Evolutionary conservation across 2,329 filamentous ascomycete species (phyloP).

Genomic region (Paecilomyces niveus): DNA sequence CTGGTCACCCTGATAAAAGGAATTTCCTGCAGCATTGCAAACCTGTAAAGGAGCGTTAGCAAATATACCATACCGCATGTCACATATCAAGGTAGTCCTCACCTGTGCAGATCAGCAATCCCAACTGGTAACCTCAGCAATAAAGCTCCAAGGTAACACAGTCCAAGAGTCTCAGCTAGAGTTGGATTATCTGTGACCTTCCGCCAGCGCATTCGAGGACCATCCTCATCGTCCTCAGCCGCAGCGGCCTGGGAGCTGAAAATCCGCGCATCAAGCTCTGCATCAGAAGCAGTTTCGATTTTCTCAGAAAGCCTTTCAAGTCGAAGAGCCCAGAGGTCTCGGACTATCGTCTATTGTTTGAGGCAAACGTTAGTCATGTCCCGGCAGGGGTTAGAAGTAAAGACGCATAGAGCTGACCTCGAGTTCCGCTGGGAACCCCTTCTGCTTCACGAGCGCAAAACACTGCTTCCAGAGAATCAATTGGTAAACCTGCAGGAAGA

Average conservation of each 20-base stretch:
- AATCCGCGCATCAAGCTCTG: slow-evolving; percentile 36
- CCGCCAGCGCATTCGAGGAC: slow-evolving; percentile 25
- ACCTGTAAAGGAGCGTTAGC: slow-evolving; percentile 10
- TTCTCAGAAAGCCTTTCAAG: slow-evolving; percentile 50
- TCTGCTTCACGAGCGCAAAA: slow-evolving; percentile 61
- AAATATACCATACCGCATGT: not conserved
- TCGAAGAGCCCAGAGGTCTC: slow-evolving; percentile 78
- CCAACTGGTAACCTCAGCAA: slow-evolving; percentile 71
- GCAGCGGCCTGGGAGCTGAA: slow-evolving; percentile 54
- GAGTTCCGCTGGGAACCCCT: slow-evolving; percentile 63
- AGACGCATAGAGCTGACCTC: slow-evolving; percentile 45
- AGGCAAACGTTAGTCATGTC: slow-evolving; percentile 7
- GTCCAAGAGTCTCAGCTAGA: slow-evolving; percentile 64
- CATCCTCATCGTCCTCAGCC: slow-evolving; percentile 36
- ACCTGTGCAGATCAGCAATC: slow-evolving; percentile 60
- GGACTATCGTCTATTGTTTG: slow-evolving; percentile 50
- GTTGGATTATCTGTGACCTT: slow-evolving; percentile 48
- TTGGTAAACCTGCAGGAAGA: slow-evolving; percentile 81
- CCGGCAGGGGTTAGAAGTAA: not conserved
- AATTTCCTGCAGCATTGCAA: slow-evolving; percentile 61
- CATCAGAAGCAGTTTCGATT: slow-evolving; percentile 30
- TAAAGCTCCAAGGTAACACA: slow-evolving; percentile 74
- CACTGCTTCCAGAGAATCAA: slow-evolving; percentile 77
- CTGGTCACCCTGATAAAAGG: slow-evolving; percentile 60
- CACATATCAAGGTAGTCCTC: slow-evolving; percentile 5